These are phyloP conservation scores for Heritiera littoralis DNA, from an alignment of 345 rosid species.

Conservation along the genomic window DNA sequence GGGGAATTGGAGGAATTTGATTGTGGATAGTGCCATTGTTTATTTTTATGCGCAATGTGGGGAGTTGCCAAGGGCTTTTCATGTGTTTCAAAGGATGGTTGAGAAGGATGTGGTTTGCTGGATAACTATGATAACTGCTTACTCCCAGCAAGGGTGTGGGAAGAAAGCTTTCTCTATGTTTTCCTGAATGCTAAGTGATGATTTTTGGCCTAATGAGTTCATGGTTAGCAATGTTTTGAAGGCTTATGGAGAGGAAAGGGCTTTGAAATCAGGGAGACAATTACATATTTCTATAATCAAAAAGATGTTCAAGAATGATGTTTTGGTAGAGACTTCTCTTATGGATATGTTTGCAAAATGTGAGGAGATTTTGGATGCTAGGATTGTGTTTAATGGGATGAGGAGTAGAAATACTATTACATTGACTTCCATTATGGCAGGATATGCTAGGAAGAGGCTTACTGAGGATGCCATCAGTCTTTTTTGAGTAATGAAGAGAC, in stretches of 20 bases:
- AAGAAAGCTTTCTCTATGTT: conserved; percentile 61
- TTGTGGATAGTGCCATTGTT: conserved; percentile 68
- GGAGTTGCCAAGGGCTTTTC: conserved; percentile 49
- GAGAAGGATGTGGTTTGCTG: conserved; percentile 80
- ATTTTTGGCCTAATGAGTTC: conserved; percentile 73
- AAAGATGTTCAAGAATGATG: conserved; percentile 57
- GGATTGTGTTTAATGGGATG: conserved; percentile 66
- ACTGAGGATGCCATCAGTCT: conserved; percentile 76
- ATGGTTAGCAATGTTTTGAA: conserved; percentile 66
- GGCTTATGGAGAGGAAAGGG: conserved; percentile 69
- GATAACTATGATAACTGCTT: conserved; percentile 81
- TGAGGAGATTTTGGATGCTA: conserved; percentile 67
- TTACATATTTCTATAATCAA: conserved; percentile 66
- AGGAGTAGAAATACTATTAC: conserved; percentile 68
- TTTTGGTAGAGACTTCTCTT: conserved; percentile 65
- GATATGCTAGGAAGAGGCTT: conserved; percentile 72
- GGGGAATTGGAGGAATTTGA: conserved; percentile 54
- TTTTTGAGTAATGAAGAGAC: conserved; percentile 73
- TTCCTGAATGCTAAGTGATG: conserved; percentile 54
- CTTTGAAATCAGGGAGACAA: conserved; percentile 63
- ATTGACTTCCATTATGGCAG: conserved; percentile 88
- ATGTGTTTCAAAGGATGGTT: conserved; percentile 46
- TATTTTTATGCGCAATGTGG: conserved; percentile 69
- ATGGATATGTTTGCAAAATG: conserved; percentile 91
- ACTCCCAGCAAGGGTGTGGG: conserved; percentile 64